Conservation (phyloP, 2,329 filamentous ascomycete genomes). For the Helminthosporium solani region DNA sequence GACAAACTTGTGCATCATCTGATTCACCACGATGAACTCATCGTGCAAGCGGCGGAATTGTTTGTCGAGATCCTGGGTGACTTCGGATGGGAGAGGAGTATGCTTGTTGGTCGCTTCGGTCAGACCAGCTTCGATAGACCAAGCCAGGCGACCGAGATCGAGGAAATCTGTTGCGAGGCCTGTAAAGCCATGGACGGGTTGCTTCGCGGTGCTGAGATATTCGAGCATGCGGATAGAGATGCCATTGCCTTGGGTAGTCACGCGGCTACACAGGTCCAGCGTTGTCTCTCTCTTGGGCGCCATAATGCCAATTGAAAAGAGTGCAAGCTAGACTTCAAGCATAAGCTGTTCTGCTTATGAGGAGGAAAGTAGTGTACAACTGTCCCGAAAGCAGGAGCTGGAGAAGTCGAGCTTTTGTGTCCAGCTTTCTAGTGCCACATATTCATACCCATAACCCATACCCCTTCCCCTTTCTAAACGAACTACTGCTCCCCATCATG, state of each 20-base stretch:
- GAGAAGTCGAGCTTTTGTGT: too few species aligned
- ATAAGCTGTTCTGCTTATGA: too few species aligned
- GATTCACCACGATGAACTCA: constrained; percentile 64
- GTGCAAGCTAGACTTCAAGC: too few species aligned
- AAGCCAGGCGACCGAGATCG: constrained; percentile 65
- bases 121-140: constrained; percentile 68
- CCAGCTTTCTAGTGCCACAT: too few species aligned
- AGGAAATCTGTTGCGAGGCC: constrained; percentile 66
- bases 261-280: constrained; percentile 57
- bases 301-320: constrained; percentile 17
- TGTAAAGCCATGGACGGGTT: constrained; percentile 46
- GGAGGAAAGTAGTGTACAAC: too few species aligned
- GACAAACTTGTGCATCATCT: constrained; percentile 62
- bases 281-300: constrained; percentile 44
- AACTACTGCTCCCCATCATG: too few species aligned
- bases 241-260: constrained; percentile 53
- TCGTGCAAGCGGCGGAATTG: constrained; percentile 62
- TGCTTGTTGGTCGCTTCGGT: constrained; percentile 48
- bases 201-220: constrained; percentile 37
- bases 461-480: too few species aligned
- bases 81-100: constrained; percentile 59
- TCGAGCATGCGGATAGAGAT: constrained; percentile 54
- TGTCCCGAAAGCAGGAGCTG: too few species aligned
- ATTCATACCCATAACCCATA: too few species aligned
- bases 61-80: constrained; percentile 63